Evolutionary conservation across 371 early-diverging fungal species (phyloP), one percentile per base, ranked within the genome.

Genomic region (Actinomortierella wolfii): DNA sequence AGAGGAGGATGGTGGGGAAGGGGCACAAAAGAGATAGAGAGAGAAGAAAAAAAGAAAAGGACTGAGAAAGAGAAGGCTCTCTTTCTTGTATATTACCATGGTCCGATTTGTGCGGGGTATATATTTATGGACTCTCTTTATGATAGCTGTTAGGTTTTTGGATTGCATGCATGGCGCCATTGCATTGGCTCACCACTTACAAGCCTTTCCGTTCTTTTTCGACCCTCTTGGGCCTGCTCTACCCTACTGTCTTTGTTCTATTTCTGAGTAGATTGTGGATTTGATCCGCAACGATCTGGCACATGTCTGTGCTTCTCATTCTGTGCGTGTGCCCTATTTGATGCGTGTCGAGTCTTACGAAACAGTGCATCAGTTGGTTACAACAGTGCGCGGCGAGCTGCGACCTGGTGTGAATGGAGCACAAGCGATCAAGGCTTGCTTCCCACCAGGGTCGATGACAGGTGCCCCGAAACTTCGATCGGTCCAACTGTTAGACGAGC

Each of bases 361-460:
- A 57, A 91, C 92, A 7, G 94, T 98, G 3, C 96, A 96, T 68
- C 97, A 97, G 76, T 79, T 98, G 25, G 97, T 97, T 0, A 91
- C 92, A 0, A 96, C 96, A 0, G 87, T 96, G 9, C 78, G 83
- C 20, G 93, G 92, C 13, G 76, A 80, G 40, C 74, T 95, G 20
- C 74, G 81, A 23, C 79, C 76, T 0, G 64, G 78, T 13, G 81
- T 92, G 1, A 83, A 86, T 54, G 82, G 81, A n/a, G 89, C 94
- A 0, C 85, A 89, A 28, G 92, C 92, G 0, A 61, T 96, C 7
- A 84, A 80, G 29, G 83, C 81, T 17, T 91, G 92, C 59, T 97
- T 97, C 60, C 97, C 97, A 2, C 97, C 97, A 68, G 91, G 96
- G 0, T 96, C 96, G 0, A 97, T 98, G 97, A 98, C 97, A 0